phyloP scores from a whole-genome alignment of 2,329 filamentous ascomycete species.

The Scolecobasidium constrictum region DNA sequence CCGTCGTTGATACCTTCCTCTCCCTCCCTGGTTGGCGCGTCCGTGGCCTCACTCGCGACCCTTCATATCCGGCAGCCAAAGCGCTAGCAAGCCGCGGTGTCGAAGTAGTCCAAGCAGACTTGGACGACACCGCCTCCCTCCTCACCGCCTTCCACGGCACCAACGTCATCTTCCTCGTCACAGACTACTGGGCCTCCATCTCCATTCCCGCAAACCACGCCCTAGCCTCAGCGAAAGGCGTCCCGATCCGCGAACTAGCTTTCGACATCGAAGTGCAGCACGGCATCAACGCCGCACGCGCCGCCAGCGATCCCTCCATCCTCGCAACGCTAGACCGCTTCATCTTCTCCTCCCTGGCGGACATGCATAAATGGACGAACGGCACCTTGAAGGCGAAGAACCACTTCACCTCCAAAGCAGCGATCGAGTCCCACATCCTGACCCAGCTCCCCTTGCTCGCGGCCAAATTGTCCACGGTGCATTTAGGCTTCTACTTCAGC shows the following conservation, averaged over 20 bases:
- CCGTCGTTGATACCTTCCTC: slow-evolving; percentile 34
- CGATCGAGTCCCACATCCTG: slow-evolving; percentile 11
- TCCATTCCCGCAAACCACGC: too few species aligned
- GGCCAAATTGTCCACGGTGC: slow-evolving; percentile 20
- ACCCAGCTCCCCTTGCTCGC: slow-evolving; percentile 13
- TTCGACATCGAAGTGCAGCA: slow-evolving; percentile 15
- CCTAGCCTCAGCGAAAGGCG: too few species aligned
- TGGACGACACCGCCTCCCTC: slow-evolving; percentile 20
- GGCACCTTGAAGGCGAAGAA: slow-evolving; percentile 31
- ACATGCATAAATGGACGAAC: slow-evolving; percentile 25
- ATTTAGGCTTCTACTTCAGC: slow-evolving; percentile 23
- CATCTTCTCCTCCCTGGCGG: slow-evolving; percentile 26
- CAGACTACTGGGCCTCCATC: too few species aligned
- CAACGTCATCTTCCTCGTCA: slow-evolving; percentile 43
- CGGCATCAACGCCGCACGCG: slow-evolving; percentile 26
- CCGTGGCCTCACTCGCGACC: slow-evolving; percentile 41
- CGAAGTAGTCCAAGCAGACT: slow-evolving; percentile 16
- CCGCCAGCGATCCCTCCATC: slow-evolving; percentile 17
- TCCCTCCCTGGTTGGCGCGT: slow-evolving; percentile 38
- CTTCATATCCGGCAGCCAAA: slow-evolving; percentile 8
- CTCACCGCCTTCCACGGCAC: slow-evolving; percentile 27
- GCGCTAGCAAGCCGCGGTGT: slow-evolving; percentile 6
- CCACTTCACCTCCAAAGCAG: slow-evolving; percentile 33
- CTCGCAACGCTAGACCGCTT: slow-evolving; percentile 25
- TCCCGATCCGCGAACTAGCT: too few species aligned